A percentile compares a stretch with the other conserved stretches of the same genome.
phyloP scores from a whole-genome alignment of 192 early-diverging fungal species.

The Coemansia sp. region DNA sequence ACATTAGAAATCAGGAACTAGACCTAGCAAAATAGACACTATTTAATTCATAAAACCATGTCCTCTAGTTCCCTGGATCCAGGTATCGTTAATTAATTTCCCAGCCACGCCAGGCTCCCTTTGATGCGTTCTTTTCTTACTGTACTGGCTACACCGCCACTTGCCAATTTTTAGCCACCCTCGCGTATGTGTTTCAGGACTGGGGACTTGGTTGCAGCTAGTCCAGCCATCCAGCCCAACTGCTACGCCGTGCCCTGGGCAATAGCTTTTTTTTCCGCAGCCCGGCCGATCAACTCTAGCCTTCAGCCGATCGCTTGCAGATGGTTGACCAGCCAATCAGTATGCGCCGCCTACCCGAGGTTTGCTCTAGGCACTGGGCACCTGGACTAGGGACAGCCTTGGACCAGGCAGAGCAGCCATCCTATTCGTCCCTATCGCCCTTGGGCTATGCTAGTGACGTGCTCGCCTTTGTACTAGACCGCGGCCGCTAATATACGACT shows the following conservation, averaged over 20 bases:
- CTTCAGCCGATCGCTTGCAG: conserved; percentile 17
- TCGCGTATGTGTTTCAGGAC: not conserved
- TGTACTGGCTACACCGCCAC: not conserved
- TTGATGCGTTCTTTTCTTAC: not conserved
- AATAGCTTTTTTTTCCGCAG: not conserved
- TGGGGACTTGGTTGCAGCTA: not conserved
- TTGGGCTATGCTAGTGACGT: not conserved
- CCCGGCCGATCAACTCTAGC: conserved; percentile 6
- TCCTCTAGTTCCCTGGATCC: not conserved
- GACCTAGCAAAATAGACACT: not conserved
- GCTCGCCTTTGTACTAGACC: not conserved
- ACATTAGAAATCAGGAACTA: conserved; percentile 12
- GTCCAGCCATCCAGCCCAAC: not conserved
- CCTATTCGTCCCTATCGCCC: not conserved
- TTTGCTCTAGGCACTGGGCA: not conserved
- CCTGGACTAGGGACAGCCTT: not conserved
- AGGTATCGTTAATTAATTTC: conserved; percentile 1
- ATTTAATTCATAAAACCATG: conserved; percentile 5
- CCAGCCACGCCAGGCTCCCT: not conserved
- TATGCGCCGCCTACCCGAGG: not conserved
- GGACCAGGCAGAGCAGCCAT: not conserved
- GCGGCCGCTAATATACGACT: not conserved
- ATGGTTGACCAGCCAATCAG: conserved; percentile 12
- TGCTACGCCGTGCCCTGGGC: not conserved
- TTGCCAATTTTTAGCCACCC: not conserved